These are phyloP conservation scores for Zygoascus tannicola DNA, from an alignment of 805 yeast genomes.

Conservation along the genomic window DNA sequence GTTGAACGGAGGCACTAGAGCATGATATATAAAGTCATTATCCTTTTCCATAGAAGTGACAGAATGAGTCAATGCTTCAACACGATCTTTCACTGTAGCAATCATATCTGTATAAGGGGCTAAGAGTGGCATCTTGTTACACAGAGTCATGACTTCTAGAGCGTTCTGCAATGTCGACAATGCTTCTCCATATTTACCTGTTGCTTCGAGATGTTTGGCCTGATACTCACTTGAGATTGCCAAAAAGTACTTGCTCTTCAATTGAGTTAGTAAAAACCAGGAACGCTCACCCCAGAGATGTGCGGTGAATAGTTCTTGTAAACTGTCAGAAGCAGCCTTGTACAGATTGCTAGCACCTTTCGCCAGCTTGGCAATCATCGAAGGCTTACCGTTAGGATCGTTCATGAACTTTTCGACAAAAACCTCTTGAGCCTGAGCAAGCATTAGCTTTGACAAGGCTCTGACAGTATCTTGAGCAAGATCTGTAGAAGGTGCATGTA, in stretches of 20 bases:
- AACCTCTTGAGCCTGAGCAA: conserved; percentile 86
- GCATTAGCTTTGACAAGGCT: conserved; percentile 53
- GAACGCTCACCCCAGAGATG: conserved; percentile 35
- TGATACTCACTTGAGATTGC: conserved; percentile 55
- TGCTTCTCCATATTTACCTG: conserved; percentile 63
- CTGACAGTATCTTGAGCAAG: conserved; percentile 57
- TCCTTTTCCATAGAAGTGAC: conserved; percentile 52
- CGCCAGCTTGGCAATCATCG: conserved; percentile 71
- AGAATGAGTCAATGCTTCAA: conserved; percentile 24
- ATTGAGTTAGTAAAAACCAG: conserved; percentile 45
- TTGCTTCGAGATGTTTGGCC: conserved; percentile 43
- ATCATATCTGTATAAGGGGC: conserved; percentile 15
- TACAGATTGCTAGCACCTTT: conserved; percentile 49
- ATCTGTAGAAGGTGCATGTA: conserved; percentile 83
- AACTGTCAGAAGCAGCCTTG: conserved; percentile 39
- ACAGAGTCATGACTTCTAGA: conserved; percentile 23
- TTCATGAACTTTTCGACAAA: conserved; percentile 55
- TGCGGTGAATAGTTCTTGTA: conserved; percentile 21
- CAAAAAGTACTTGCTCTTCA: conserved; percentile 47
- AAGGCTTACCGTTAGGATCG: conserved; percentile 40
- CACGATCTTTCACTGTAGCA: conserved; percentile 17
- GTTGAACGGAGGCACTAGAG: conserved; percentile 51
- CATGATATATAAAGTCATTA: conserved; percentile 85
- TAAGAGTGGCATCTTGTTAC: conserved; percentile 18
- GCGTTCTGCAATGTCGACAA: conserved; percentile 56